These are phyloP conservation scores for Botryotinia calthae DNA, from an alignment of 2,329 filamentous ascomycete species.

Conservation along the genomic window DNA sequence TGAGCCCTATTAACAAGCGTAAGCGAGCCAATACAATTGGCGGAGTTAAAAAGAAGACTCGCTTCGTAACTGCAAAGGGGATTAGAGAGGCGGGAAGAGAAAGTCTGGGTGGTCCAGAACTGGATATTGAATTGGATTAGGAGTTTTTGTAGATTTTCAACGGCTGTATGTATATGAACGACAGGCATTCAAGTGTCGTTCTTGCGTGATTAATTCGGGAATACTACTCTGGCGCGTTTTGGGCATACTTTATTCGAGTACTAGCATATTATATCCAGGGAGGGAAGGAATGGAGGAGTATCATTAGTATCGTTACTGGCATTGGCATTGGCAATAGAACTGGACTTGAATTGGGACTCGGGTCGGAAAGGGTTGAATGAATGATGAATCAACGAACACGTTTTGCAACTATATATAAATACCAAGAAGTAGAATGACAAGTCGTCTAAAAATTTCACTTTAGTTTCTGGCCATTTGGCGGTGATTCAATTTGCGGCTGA, in stretches of 20 bases:
- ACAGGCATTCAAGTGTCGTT: neutral
- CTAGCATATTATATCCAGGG: conserved; percentile 15
- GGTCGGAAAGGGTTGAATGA: neutral
- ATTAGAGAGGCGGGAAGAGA: conserved; percentile 75
- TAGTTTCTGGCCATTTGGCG: neutral
- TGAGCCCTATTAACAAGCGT: conserved; percentile 57
- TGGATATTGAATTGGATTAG: conserved; percentile 17
- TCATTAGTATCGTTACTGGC: neutral
- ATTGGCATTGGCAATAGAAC: neutral
- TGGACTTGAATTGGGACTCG: neutral
- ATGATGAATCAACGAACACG: conserved; percentile 3
- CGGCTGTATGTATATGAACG: neutral
- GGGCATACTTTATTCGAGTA: neutral
- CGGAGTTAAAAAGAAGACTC: conserved; percentile 65
- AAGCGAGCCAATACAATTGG: conserved; percentile 47
- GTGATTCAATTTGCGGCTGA: neutral
- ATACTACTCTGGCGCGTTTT: conserved; percentile 8
- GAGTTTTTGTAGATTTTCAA: neutral
- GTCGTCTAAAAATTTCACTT: neutral
- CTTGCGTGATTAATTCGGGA: neutral
- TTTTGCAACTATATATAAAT: neutral
- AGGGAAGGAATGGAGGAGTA: conserved; percentile 4
- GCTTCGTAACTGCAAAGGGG: conserved; percentile 75
- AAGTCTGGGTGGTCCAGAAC: conserved; percentile 57
- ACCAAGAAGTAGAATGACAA: neutral